Percentiles rank a stretch among this genome's conserved stretches.
Evolutionary conservation across 2,329 filamentous ascomycete species (phyloP).

Genomic region (Fusarium oxysporum): DNA sequence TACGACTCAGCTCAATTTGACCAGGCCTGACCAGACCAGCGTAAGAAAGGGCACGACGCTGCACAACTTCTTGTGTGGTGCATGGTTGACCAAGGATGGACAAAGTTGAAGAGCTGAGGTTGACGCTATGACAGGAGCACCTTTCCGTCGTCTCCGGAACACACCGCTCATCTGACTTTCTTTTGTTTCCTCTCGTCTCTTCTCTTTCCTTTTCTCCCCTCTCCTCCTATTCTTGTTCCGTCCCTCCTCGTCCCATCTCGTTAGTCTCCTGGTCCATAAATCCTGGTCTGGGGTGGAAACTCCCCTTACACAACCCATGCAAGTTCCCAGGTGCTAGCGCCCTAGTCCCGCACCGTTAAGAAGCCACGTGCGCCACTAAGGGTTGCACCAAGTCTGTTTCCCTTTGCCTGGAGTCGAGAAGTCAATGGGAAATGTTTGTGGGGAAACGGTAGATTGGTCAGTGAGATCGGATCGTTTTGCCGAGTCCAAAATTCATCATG

Average conservation of each 20-base stretch:
- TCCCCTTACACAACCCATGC: conserved; percentile 37
- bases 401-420: conserved; percentile 20
- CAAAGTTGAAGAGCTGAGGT: conserved; percentile 20
- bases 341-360: conserved; percentile 48
- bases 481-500: conserved; percentile 30
- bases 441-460: conserved; percentile 39
- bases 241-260: conserved; percentile 14
- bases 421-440: conserved; percentile 35
- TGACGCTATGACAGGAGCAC: conserved; percentile 28
- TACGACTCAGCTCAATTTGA: conserved; percentile 10
- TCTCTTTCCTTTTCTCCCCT: conserved; percentile 12
- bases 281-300: conserved; percentile 9
- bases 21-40: background rate
- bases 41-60: background rate
- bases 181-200: conserved; percentile 27
- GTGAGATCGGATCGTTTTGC: conserved; percentile 41
- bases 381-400: conserved; percentile 25
- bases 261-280: conserved; percentile 10
- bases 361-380: conserved; percentile 48
- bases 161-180: conserved; percentile 35
- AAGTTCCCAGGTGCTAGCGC: conserved; percentile 29
- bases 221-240: background rate
- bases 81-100: conserved; percentile 5
- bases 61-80: background rate
- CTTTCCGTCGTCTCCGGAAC: conserved; percentile 23